Conservation (phyloP, 768 basidiomycete species). For the Vishniacozyma victoriae region DNA sequence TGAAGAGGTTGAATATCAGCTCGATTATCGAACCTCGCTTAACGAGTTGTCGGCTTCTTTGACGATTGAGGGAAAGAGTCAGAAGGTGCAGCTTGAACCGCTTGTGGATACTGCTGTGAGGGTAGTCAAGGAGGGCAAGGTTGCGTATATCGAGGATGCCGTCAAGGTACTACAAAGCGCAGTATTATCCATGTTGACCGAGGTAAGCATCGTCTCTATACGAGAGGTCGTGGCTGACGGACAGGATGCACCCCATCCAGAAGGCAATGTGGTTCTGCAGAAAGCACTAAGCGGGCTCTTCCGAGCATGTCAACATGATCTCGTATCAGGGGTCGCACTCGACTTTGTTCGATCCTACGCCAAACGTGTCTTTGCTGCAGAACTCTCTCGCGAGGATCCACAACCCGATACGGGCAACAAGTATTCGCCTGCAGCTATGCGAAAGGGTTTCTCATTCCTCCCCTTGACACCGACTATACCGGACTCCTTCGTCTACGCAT, state of each 20-base stretch:
- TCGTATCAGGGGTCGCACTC: conserved; percentile 56
- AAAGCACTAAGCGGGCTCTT: conserved; percentile 31
- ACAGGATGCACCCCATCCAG: conserved; percentile 28
- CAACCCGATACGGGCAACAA: conserved; percentile 18
- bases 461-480: conserved; percentile 50
- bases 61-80: conserved; percentile 63
- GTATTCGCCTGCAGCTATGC: conserved; percentile 21
- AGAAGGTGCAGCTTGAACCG: conserved; percentile 63
- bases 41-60: conserved; percentile 66
- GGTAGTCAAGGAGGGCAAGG: conserved; percentile 54
- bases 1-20: conserved; percentile 68
- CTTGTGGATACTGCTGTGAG: conserved; percentile 61
- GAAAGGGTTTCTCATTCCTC: conserved; percentile 29
- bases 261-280: conserved; percentile 28
- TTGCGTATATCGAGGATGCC: conserved; percentile 49
- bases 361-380: conserved; percentile 64
- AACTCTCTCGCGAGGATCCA: conserved; percentile 51
- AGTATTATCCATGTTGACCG: conserved; percentile 64
- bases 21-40: conserved; percentile 66
- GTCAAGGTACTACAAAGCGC: conserved; percentile 59
- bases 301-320: conserved; percentile 21
- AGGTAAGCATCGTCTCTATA: conserved; percentile 53
- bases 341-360: conserved; percentile 65
- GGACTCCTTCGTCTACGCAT: conserved; percentile 70
- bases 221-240: neutral